Base-by-base conservation (phyloP, 345 rosid genomes). In the Eucalyptus fibrosa region DNA sequence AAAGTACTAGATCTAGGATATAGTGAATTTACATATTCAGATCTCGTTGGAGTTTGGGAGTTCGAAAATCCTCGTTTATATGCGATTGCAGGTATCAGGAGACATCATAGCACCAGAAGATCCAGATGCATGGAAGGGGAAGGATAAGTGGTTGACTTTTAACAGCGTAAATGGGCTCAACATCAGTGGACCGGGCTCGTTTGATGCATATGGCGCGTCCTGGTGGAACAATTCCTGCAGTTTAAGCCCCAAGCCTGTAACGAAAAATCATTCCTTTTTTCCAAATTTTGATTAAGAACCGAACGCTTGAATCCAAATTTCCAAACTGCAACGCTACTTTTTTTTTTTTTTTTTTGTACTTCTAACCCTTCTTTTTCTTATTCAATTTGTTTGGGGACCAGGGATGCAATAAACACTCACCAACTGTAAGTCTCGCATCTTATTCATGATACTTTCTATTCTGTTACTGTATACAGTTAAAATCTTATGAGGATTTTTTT, bases 381-480 rank as follows among this genome's bases (percentile, higher is more conserved):
- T 17, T 69, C 4, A 4, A 69, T 69, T 17, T 32, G 42, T 32
- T 30, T 65, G 72, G 72, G 23, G 12, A 69, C 42, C 42, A 32
- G 42, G 24, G 42, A 69, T 69, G 81, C 42, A 17, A 69, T 69
- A 69, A 17, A 24, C 42, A 7, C 24, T 3, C 81, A 19, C 42
- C 81, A 9, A 14, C 42, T 9, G 81, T 69, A 69, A 32, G 81
- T 69, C 23, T 17, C 7, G 2, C 13, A 1, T 37, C 3, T 17
- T 67, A 32, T 67, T 32, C 12, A 32, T 18, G 7, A 3, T 32
- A 34, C 42, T 17, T 69, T 34, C 4, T 65, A 32, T 65, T 65
- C 21, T 3, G 0, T 65, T 65, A 32, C 0, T 7, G 3, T 65
- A 14, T 14, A n/a, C 2, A 62, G 9, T 62, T 62, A 14, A 30